Conservation (phyloP, 495 filamentous ascomycete genomes). For the Paragyromitra xinjiangensis region DNA sequence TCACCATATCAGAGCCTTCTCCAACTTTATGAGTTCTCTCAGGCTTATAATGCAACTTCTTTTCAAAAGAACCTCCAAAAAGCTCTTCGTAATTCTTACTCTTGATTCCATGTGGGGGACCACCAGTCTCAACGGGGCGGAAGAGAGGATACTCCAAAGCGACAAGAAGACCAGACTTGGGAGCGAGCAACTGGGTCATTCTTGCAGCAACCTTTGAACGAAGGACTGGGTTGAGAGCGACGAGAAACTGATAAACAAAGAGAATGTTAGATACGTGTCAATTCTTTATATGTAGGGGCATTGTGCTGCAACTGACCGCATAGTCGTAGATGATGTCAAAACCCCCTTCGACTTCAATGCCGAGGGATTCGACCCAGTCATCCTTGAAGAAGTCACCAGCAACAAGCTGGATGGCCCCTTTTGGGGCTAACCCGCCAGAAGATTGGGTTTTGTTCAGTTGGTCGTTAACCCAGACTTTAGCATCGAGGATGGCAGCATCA, state of each 20-base stretch:
- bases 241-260: constrained; percentile 58
- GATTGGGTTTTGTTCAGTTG: constrained; percentile 12
- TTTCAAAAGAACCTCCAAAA: constrained; percentile 61
- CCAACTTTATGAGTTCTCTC: constrained; percentile 73
- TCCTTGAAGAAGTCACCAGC: constrained; percentile 64
- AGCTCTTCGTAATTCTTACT: constrained; percentile 61
- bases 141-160: constrained; percentile 62
- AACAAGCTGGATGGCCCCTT: constrained; percentile 69
- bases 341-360: constrained; percentile 59
- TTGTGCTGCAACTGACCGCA: constrained; percentile 66
- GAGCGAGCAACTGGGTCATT: constrained; percentile 58
- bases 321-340: constrained; percentile 89
- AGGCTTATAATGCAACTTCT: constrained; percentile 72
- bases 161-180: constrained; percentile 59
- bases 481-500: constrained; percentile 65
- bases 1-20: constrained; percentile 69
- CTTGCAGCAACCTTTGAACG: constrained; percentile 58
- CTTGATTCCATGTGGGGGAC: constrained; percentile 60
- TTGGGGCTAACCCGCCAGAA: constrained; percentile 21
- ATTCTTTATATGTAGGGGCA: background rate
- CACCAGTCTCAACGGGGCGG: constrained; percentile 58
- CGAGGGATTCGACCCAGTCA: constrained; percentile 62
- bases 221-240: constrained; percentile 60
- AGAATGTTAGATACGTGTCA: constrained; percentile 6
- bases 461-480: constrained; percentile 59